Percentiles rank a stretch among this genome's conserved stretches.
Conservation (phyloP, 768 basidiomycete species). For the Serendipita vermifera region DNA sequence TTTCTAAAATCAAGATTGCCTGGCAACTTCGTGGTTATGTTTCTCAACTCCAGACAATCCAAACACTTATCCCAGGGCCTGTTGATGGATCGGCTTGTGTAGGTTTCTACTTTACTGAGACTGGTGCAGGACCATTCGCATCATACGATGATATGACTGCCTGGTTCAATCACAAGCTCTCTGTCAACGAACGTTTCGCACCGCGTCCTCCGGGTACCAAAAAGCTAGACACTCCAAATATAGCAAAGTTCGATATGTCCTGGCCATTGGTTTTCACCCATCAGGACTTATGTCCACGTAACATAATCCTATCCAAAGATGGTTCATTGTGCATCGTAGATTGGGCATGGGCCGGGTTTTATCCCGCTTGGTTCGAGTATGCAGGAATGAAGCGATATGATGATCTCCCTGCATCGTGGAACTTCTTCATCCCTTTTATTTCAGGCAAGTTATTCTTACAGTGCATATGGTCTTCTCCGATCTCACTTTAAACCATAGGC, state of each 20-base stretch:
- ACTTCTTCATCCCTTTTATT: too few species aligned
- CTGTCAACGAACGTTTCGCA: too few species aligned
- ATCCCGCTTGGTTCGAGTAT: constrained; percentile 22
- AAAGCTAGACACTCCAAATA: too few species aligned
- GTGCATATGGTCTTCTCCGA: too few species aligned
- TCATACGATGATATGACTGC: constrained; percentile 20
- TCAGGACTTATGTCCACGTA: constrained; percentile 21
- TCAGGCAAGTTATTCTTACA: too few species aligned
- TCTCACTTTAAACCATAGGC: too few species aligned
- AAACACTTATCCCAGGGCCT: neutral
- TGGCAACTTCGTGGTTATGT: constrained; percentile 23
- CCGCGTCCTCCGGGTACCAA: too few species aligned
- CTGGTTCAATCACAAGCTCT: constrained; percentile 17
- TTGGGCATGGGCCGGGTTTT: constrained; percentile 22
- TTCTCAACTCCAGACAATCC: constrained; percentile 19
- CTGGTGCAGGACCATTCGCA: constrained; percentile 22
- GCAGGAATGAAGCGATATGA: constrained; percentile 14
- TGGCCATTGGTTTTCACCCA: constrained; percentile 21
- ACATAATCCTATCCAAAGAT: constrained; percentile 21
- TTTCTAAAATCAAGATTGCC: constrained; percentile 19
- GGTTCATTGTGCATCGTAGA: constrained; percentile 25
- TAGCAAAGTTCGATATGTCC: constrained; percentile 12
- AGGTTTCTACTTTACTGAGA: constrained; percentile 20
- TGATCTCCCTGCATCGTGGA: too few species aligned
- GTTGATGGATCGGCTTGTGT: too few species aligned